Base-by-base conservation (phyloP, 352 stramenopile species). In the Phytophthora agathidicida region DNA sequence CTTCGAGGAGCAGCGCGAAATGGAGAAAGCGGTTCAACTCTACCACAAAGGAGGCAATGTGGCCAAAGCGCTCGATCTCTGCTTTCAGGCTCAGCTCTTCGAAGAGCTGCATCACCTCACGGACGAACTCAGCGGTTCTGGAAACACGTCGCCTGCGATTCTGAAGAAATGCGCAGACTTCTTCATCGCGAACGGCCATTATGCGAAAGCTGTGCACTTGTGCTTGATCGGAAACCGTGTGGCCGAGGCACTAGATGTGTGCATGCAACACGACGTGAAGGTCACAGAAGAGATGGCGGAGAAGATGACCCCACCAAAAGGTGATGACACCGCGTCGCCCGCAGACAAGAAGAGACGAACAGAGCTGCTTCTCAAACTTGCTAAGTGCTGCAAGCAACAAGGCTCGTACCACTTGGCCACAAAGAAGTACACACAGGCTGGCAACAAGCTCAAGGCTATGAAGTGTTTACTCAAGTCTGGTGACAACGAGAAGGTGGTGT, bases 361-460 rank as follows among this genome's bases (percentile, higher is more conserved):
- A 0, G 86, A 96, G 13, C 49, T 98, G 9, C 61, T 98, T 22
- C 68, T 88, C n/a, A 90, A 96, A 58, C 73, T 98, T 13, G 96
- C 94, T 7, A 96, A 95, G 38, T 90, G 74, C 59, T 97, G 88
- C 65, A 97, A 98, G 58, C 88, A 96, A 27, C 96, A 98, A 70
- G 83, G 89, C 5, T 83, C 86, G 45, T 98, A 94, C 65, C 88
- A 97, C 44, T 63, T 98, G 26, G 96, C 96, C 14, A 98, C 89
- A 27, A 98, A 98, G 56, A 98, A 98, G 52, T 99, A 98, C 69
- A 98, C 94, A 1, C 89, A 98, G 60, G 93, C 93, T 1, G 94
- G 93, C 11, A 84, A 98, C 48, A 94, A 93, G 16, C 66, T 97
- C 17, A 88, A 96, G 48, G 96, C 94, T 13, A 97, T 99, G 80